Evolutionary conservation across 257 asterid species (phyloP).

Genomic region (Solanum bulbocastanum): DNA sequence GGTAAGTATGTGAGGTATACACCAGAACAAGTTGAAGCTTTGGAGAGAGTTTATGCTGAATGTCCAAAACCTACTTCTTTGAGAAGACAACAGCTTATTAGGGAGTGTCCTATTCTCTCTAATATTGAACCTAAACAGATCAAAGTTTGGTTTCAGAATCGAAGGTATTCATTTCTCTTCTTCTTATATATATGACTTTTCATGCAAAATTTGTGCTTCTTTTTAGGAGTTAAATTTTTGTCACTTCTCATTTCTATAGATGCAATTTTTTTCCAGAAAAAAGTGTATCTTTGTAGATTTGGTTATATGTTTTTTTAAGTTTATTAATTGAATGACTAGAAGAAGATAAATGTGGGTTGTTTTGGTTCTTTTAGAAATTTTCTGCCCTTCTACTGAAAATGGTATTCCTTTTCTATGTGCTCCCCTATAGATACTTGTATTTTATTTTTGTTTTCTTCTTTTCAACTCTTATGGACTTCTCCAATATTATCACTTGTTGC

Average conservation of each 20-base stretch:
- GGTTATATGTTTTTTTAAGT: neutral
- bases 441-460: neutral
- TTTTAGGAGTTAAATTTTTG: too few species aligned
- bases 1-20: constrained; percentile 93
- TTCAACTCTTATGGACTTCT: neutral
- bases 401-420: neutral
- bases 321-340: neutral
- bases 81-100: constrained; percentile 88
- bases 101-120: constrained; percentile 75
- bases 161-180: constrained; percentile 31
- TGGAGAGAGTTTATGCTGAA: constrained; percentile 82
- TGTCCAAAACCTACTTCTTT: constrained; percentile 93
- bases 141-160: constrained; percentile 99
- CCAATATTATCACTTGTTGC: neutral
- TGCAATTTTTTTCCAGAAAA: too few species aligned
- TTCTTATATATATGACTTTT: too few species aligned
- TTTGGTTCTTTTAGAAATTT: neutral
- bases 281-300: neutral
- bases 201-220: neutral
- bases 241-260: too few species aligned
- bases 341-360: constrained; percentile 4
- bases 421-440: neutral
- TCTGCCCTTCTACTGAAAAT: neutral
- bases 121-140: constrained; percentile 96
- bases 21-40: constrained; percentile 96